phyloP scores from a whole-genome alignment of 371 early-diverging fungal species.

The Haplosporangium sp. region DNA sequence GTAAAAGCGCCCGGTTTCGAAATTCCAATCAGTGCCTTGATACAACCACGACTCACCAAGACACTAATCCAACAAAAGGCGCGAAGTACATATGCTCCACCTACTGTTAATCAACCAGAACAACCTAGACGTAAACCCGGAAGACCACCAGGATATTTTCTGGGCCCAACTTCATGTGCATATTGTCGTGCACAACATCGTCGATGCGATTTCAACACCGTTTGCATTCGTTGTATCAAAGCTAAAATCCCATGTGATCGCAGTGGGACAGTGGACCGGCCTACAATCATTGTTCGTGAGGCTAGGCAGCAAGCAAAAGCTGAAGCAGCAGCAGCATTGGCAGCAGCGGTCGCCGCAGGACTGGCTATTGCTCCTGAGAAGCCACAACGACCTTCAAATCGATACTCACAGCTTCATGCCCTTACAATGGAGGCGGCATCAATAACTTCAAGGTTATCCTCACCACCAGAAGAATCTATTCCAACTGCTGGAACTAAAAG shows the following conservation, averaged over 20 bases:
- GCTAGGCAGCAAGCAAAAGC: slow-evolving; percentile 46
- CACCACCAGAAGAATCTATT: background rate
- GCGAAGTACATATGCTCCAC: slow-evolving; percentile 33
- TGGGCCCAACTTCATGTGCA: slow-evolving; percentile 52
- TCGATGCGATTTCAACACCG: slow-evolving; percentile 48
- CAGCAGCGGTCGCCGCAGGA: slow-evolving; percentile 44
- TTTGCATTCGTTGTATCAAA: slow-evolving; percentile 45
- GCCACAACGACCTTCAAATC: slow-evolving; percentile 7
- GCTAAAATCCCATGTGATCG: slow-evolving; percentile 53
- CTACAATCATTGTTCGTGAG: slow-evolving; percentile 46
- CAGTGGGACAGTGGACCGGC: slow-evolving; percentile 50
- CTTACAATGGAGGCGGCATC: slow-evolving; percentile 2
- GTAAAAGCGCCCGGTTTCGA: slow-evolving; percentile 9
- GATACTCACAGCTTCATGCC: background rate
- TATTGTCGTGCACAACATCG: slow-evolving; percentile 49
- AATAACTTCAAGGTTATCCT: background rate
- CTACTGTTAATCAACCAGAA: slow-evolving; percentile 2
- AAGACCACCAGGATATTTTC: slow-evolving; percentile 49
- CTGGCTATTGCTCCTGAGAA: slow-evolving; percentile 18
- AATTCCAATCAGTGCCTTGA: slow-evolving; percentile 20
- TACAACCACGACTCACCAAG: slow-evolving; percentile 21
- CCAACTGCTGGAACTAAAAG: slow-evolving; percentile 21
- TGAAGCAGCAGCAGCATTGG: slow-evolving; percentile 35
- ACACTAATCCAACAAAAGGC: slow-evolving; percentile 31
- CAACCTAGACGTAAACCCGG: slow-evolving; percentile 40